Evolutionary conservation across 176 grass and related monocot species (phyloP).

Genomic region (Cocos nucifera): DNA sequence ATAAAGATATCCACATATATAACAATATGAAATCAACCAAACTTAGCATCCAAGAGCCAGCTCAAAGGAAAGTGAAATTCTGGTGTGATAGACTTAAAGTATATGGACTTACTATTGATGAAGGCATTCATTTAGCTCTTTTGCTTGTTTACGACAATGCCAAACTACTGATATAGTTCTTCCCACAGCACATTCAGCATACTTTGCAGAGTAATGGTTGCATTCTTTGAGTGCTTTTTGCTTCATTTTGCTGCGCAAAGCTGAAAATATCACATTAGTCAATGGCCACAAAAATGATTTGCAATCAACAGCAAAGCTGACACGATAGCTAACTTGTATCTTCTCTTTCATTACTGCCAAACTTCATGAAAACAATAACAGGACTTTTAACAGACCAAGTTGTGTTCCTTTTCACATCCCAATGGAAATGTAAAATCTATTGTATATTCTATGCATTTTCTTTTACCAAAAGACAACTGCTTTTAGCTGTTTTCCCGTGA

Average conservation of each 20-base stretch:
- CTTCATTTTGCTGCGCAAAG: conserved; percentile 99
- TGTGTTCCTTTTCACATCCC: no score
- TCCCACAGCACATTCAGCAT: conserved; percentile 86
- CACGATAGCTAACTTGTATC: background rate
- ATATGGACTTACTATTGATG: conserved; percentile 68
- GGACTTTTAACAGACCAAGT: no score
- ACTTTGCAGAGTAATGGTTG: conserved; percentile 65
- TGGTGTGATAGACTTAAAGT: no score
- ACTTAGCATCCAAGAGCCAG: no score
- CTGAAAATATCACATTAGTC: conserved; percentile 28
- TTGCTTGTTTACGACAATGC: conserved; percentile 73
- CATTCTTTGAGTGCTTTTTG: conserved; percentile 83
- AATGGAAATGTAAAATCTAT: no score
- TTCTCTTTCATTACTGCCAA: background rate
- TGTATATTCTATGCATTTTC: no score
- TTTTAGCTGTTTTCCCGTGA: no score
- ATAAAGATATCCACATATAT: no score
- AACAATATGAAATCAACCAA: no score
- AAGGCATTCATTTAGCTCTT: conserved; percentile 92
- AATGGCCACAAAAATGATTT: background rate
- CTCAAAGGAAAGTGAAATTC: no score
- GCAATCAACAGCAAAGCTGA: background rate
- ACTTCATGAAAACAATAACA: no score
- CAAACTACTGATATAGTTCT: conserved; percentile 92
- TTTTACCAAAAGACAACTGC: no score